Base-by-base conservation (phyloP, 345 rosid genomes). In the Pseudoturritis turrita region DNA sequence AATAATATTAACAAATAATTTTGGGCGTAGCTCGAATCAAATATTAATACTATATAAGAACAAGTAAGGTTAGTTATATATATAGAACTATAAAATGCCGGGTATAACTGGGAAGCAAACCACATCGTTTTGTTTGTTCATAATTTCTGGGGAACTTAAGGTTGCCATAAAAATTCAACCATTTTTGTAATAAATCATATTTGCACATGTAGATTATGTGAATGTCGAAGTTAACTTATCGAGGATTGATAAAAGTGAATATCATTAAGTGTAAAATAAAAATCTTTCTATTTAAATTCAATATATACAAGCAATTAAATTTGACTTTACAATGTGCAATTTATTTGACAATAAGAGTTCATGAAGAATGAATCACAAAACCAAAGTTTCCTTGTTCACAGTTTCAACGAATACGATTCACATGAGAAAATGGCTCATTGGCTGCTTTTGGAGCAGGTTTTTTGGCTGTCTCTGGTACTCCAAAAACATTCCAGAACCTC, bases 401-500 rank as follows among this genome's bases (percentile, higher is more conserved):
- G 53, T 28, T 63, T 80, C 78, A 88, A 35, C 88, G 89, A 21
- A 83, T 87, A 66, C 89, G 88, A 54, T 79, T 70, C 64, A 82
- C 44, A 19, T 84, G 74, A 37, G 88, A 74, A 51, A 87, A 85
- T 10, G 92, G 92, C 78, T 81, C 85, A 6, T 77, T 67, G 7
- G 68, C 72, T 47, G 84, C 71, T 54, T 82, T 85, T 43, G 84
- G 79, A n/a, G 86, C 73, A 5, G 76, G 5, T 23, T 77, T 77
- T 18, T 73, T 72, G n/a, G 73, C 23, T 0, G 69, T 53, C 73
- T 87, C 87, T 13, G 91, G 86, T 22, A 64, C 82, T 26, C 88
- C 89, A 58, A 87, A 89, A 7, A 89, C 90, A 65, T 87, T 89
- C 96, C 92, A 89, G 39, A 89, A 82, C 50, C 89, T 77, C 18